phyloP scores from a whole-genome alignment of 31 red algal species.

The Endocladia muricata region DNA sequence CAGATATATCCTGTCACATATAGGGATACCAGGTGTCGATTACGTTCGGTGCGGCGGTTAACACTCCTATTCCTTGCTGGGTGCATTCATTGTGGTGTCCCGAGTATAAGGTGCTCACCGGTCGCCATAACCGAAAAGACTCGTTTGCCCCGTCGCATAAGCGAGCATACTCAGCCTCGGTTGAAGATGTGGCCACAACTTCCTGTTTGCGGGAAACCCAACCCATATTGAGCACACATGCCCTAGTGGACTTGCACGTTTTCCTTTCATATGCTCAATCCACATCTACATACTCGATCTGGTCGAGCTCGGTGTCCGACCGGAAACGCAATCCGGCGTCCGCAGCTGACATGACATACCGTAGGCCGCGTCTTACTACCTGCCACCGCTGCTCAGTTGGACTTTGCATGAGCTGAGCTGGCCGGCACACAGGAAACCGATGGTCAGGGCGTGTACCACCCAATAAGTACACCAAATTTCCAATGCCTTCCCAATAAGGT shows the following conservation, averaged over 20 bases:
- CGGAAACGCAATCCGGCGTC: background rate
- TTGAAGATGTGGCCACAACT: conserved; percentile 2
- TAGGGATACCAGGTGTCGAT: background rate
- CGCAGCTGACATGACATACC: background rate
- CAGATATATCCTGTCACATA: background rate
- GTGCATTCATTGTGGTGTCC: background rate
- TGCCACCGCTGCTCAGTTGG: too few species aligned
- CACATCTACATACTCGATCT: background rate
- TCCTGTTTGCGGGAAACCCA: background rate
- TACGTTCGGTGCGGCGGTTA: background rate
- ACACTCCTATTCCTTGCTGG: background rate
- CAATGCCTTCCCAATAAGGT: background rate
- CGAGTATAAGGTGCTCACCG: background rate
- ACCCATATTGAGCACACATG: background rate
- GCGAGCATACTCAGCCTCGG: conserved; percentile 7
- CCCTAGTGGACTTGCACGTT: conserved; percentile 1
- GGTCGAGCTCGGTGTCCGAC: background rate
- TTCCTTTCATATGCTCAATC: background rate
- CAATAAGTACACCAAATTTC: background rate
- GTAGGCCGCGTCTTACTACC: background rate
- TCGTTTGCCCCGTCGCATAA: background rate
- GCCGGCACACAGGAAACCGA: too few species aligned
- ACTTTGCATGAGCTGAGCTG: too few species aligned
- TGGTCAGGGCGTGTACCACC: background rate
- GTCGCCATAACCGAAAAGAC: background rate